phyloP scores from a whole-genome alignment of 208 protist genomes.

The Vickermania ingenoplastis region DNA sequence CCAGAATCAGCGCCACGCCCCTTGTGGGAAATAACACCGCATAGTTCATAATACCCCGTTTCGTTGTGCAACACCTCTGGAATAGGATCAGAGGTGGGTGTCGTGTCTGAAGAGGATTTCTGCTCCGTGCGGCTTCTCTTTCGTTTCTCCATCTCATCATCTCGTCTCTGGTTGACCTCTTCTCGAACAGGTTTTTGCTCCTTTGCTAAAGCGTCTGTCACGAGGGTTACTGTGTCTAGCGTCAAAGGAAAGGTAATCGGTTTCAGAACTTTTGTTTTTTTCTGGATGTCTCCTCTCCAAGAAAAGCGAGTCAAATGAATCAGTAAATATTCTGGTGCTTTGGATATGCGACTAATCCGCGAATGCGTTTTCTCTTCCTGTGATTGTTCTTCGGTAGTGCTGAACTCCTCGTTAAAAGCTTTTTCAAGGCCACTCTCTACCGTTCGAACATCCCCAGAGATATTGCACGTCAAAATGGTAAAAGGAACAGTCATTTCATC shows the following conservation, averaged over 20 bases:
- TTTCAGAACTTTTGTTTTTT: constrained; percentile 83
- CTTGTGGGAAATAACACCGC: constrained; percentile 87
- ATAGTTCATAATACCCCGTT: constrained; percentile 85
- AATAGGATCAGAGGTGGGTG: constrained; percentile 10
- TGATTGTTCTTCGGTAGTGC: constrained; percentile 27
- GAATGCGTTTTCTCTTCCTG: constrained; percentile 37
- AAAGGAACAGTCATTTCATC: constrained; percentile 35
- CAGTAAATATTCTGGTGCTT: constrained; percentile 75
- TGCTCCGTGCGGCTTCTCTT: constrained; percentile 14
- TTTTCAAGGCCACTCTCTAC: constrained; percentile 67
- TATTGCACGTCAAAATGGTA: constrained; percentile 79
- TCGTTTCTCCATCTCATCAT: constrained; percentile 42
- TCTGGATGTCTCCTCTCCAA: constrained; percentile 72
- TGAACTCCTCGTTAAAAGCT: constrained; percentile 51
- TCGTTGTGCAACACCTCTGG: constrained; percentile 24
- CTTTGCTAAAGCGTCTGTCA: constrained; percentile 46
- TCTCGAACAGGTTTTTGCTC: constrained; percentile 24
- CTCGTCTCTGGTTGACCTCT: constrained; percentile 29
- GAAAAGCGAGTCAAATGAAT: constrained; percentile 88
- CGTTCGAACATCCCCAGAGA: constrained; percentile 64
- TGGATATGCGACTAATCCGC: constrained; percentile 30
- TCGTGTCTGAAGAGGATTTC: constrained; percentile 11
- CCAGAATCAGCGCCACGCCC: constrained; percentile 80
- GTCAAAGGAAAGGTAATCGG: constrained; percentile 70
- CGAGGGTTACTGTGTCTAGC: constrained; percentile 48